A percentile compares a stretch with the other conserved stretches of the same genome.
phyloP scores from a whole-genome alignment of 2,329 filamentous ascomycete species.

The Trichoderma koningii region DNA sequence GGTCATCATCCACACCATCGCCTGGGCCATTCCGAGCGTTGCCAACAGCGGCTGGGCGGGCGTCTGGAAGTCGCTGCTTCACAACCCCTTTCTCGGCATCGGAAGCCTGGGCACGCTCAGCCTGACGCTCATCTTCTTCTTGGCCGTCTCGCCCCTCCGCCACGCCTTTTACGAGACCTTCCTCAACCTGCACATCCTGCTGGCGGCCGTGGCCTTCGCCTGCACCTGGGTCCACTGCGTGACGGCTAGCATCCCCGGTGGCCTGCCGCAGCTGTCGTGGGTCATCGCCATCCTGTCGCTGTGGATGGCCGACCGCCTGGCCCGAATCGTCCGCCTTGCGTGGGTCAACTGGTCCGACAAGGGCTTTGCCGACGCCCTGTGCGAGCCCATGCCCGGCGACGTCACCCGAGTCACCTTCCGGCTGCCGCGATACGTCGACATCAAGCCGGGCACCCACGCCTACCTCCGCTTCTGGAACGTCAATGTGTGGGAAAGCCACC shows the following conservation, averaged over 20 bases:
- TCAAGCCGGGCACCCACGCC: conserved; percentile 71
- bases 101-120: conserved; percentile 63
- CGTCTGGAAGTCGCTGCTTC: conserved; percentile 55
- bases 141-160: conserved; percentile 76
- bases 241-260: conserved; percentile 63
- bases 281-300: conserved; percentile 72
- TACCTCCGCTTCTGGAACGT: conserved; percentile 71
- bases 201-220: conserved; percentile 68
- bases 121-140: conserved; percentile 66
- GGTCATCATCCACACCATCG: conserved; percentile 66
- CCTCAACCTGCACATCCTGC: conserved; percentile 78
- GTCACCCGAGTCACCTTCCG: conserved; percentile 69
- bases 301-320: conserved; percentile 72
- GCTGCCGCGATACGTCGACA: conserved; percentile 65
- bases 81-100: conserved; percentile 65
- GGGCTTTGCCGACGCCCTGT: conserved; percentile 63
- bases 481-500: conserved; percentile 71
- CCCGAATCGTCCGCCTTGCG: conserved; percentile 63
- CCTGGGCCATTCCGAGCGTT: conserved; percentile 74
- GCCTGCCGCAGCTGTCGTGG: conserved; percentile 72
- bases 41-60: conserved; percentile 64
- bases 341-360: conserved; percentile 65
- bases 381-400: conserved; percentile 70
- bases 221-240: conserved; percentile 79
- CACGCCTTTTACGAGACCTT: conserved; percentile 99